phyloP scores from a whole-genome alignment of 192 early-diverging fungal species.

The Backusella morwellensis region DNA sequence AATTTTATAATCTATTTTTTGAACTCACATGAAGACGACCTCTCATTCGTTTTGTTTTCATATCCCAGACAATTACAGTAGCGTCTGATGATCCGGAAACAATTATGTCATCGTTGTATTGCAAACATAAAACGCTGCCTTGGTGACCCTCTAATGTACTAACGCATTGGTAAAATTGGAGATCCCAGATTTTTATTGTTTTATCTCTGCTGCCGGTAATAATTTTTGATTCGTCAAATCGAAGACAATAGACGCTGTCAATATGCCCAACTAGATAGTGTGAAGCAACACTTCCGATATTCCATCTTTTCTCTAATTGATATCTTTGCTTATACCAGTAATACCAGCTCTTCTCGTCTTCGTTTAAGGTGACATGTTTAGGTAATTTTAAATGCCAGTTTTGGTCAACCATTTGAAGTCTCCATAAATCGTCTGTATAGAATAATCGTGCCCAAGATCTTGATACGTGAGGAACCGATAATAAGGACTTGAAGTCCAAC shows the following conservation, averaged over 20 bases:
- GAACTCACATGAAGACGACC: conserved; percentile 45
- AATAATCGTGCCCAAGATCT: conserved; percentile 5
- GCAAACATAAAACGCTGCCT: conserved; percentile 77
- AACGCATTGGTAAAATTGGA: conserved; percentile 54
- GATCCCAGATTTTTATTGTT: conserved; percentile 86
- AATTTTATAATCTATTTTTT: background rate
- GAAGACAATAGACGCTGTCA: conserved; percentile 92
- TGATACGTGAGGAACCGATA: conserved; percentile 7
- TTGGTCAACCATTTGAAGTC: background rate
- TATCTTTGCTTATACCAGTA: conserved; percentile 70
- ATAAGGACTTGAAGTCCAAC: conserved; percentile 1
- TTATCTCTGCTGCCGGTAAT: conserved; percentile 81
- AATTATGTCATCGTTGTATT: conserved; percentile 76
- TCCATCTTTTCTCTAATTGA: conserved; percentile 67
- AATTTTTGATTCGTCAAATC: conserved; percentile 78
- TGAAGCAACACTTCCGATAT: conserved; percentile 38
- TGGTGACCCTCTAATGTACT: conserved; percentile 72
- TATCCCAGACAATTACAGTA: conserved; percentile 88
- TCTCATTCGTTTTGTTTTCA: conserved; percentile 42
- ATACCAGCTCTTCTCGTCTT: conserved; percentile 51
- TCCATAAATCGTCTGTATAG: conserved; percentile 10
- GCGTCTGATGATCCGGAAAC: conserved; percentile 90
- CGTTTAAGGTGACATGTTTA: background rate
- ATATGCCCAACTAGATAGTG: conserved; percentile 71
- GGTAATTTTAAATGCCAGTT: conserved; percentile 16